Base-by-base conservation (phyloP, 192 early-diverging fungal genomes). In the Funneliformis mosseae region DNA sequence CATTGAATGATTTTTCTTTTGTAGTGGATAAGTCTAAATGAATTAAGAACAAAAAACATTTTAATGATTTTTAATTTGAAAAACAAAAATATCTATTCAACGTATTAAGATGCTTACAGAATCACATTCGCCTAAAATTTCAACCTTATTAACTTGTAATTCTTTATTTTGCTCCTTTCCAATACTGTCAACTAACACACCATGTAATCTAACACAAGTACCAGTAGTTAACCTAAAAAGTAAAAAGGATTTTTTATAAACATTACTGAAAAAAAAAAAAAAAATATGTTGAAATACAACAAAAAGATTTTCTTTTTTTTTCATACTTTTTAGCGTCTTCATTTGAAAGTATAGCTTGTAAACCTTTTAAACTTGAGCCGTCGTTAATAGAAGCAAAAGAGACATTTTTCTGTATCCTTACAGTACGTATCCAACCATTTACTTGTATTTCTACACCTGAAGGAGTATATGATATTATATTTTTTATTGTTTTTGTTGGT, bases 381-480 rank as follows among this genome's bases (percentile, higher is more conserved):
- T 97, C 96, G 33, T 91, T 87, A 42, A 97, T 86, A 66, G 92
- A 89, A 7, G 92, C 89, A 83, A 97, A 97, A 12, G 92, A 89
- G 25, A 92, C 78, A 38, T 92, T 83, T 82, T 96, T 96, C 83
- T 96, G 94, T 25, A 87, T 80, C 18, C 96, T 91, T 43, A 95
- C 91, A 3, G 96, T 93, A 41, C 92, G 87, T n/a, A 96, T 84
- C 96, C 96, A 97, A 8, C 94, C 96, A 28, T 90, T 81, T 14
- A 95, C 83, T 16, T 85, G 81, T 27, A 92, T 91, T 5, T 80
- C 79, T 2, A 80, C 81, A 50, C 79, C 66, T 11, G 81, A 82
- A 5, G 80, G 70, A 46, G 84, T 78, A 3, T 77, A 82, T 5
- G 50, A 43, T 21, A 87, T 41, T 16, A 85, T 83, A 27, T 45